Evolutionary conservation across 768 basidiomycete species (phyloP).

Genomic region (Leccinellum rugosiceps): DNA sequence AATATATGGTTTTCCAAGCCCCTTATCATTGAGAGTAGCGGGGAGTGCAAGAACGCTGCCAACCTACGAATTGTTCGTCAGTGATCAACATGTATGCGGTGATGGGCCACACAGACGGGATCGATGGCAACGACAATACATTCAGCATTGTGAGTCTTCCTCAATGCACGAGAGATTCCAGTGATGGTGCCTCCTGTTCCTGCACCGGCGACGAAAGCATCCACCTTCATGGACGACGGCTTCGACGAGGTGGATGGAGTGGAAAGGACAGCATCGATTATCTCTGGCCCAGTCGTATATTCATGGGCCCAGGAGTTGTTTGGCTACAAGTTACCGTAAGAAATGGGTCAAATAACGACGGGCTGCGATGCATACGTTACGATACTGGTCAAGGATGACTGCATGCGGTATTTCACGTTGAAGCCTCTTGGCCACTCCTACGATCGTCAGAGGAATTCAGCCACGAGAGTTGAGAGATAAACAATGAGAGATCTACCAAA

Average conservation of each 20-base stretch:
- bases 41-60: conserved; percentile 87
- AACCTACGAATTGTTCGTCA: conserved; percentile 43
- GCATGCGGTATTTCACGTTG: conserved; percentile 76
- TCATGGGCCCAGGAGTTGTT: conserved; percentile 94
- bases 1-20: conserved; percentile 53
- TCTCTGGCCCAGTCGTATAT: conserved; percentile 86
- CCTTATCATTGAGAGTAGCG: conserved; percentile 52
- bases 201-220: conserved; percentile 80
- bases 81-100: background rate
- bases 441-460: conserved; percentile 82
- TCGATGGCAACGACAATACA: conserved; percentile 85
- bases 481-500: conserved; percentile 65
- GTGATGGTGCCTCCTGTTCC: conserved; percentile 96
- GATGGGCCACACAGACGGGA: conserved; percentile 55
- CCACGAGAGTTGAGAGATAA: conserved; percentile 51
- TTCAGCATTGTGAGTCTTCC: conserved; percentile 70
- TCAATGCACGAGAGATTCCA: conserved; percentile 78
- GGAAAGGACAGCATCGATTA: conserved; percentile 70
- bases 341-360: background rate
- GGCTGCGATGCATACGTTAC: conserved; percentile 49
- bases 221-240: conserved; percentile 72
- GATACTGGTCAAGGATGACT: conserved; percentile 92
- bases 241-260: conserved; percentile 56
- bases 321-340: conserved; percentile 36
- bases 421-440: conserved; percentile 81